Evolutionary conservation across 495 filamentous ascomycete genomes (phyloP), one percentile per base, ranked within the genome.

Genomic region (Hyaloscypha variabilis): DNA sequence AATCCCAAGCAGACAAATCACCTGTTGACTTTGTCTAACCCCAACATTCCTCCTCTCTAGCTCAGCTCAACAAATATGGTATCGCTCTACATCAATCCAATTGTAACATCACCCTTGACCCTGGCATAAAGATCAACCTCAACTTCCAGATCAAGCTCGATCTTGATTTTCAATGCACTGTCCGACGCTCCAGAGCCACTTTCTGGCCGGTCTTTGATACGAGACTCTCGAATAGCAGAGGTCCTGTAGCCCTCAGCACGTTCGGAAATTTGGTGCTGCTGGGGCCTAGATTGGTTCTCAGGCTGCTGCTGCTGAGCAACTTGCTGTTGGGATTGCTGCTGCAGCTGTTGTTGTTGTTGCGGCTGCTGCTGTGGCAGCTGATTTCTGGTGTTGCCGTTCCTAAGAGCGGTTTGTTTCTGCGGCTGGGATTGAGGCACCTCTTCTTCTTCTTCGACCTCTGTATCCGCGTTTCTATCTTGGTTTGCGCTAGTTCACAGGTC

Each of bases 41-140:
- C 39, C 39, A 42, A 6, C 13, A 14, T 14, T 42, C 39, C 39
- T 42, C 39, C 39, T 42, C 39, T 14, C 39, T 42, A 14, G 17
- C 13, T 14, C 39, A 42, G 13, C 14, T 14, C 39, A 42, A 10
- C 30, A 34, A 42, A 42, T 11, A 42, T 11, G 17, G 39, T 14
- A 10, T 42, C 39, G 39, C 39, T 73, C 67, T 56, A 66, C 49
- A 66, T 53, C 51, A 60, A 81, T 77, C 65, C 59, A 72, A 39
- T 77, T 70, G 75, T 77, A 66, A 67, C 64, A 61, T 66, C 64
- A 28, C 64, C 63, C 51, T 66, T 66, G 42, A 66, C 64, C 30
- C 58, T 60, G 17, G 64, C 64, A 66, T 66, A 66, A 49, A 66
- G 54, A 61, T 66, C 64, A 50, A 66, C 63, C 63, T 66, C 63